These are phyloP conservation scores for Sporothrix pseudoabietina DNA, from an alignment of 2,329 filamentous ascomycete genomes.

Conservation along the genomic window DNA sequence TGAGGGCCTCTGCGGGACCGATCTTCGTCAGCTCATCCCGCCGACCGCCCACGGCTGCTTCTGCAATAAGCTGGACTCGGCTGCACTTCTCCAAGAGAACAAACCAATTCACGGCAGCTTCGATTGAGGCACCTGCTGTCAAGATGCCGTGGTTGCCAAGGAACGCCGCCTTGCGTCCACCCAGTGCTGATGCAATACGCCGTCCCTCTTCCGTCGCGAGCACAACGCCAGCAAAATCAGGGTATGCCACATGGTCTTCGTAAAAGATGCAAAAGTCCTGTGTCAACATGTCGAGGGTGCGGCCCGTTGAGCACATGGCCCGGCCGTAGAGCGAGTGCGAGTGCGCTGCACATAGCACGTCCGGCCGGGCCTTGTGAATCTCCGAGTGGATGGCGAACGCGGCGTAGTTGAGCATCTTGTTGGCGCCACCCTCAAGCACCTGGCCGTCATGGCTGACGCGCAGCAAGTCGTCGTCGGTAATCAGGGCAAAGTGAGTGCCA, in stretches of 20 bases:
- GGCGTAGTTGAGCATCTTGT: slow-evolving; percentile 40
- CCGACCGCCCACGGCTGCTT: slow-evolving; percentile 62
- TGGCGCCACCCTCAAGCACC: slow-evolving; percentile 62
- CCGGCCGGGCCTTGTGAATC: slow-evolving; percentile 58
- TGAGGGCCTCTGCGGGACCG: slow-evolving; percentile 35
- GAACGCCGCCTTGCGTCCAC: slow-evolving; percentile 54
- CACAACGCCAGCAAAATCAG: slow-evolving; percentile 55
- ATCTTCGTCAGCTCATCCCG: slow-evolving; percentile 46
- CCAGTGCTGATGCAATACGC: slow-evolving; percentile 52
- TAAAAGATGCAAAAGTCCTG: slow-evolving; percentile 65
- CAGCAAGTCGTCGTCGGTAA: slow-evolving; percentile 65
- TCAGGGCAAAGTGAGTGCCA: slow-evolving; percentile 60
- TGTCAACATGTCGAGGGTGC: slow-evolving; percentile 65
- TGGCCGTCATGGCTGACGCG: slow-evolving; percentile 61
- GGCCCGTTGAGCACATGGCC: slow-evolving; percentile 64
- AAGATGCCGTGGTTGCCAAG: slow-evolving; percentile 59
- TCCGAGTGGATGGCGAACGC: slow-evolving; percentile 43
- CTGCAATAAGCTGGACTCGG: slow-evolving; percentile 54
- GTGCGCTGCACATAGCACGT: slow-evolving; percentile 58
- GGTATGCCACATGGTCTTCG: slow-evolving; percentile 49
- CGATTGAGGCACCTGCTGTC: slow-evolving; percentile 53
- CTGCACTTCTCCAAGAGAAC: slow-evolving; percentile 54
- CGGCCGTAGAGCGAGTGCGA: slow-evolving; percentile 57
- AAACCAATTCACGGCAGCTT: slow-evolving; percentile 58
- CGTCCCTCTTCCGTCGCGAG: slow-evolving; percentile 55